These are phyloP conservation scores for Trichomonas gallinae DNA, from an alignment of 208 protist species.

Conservation along the genomic window DNA sequence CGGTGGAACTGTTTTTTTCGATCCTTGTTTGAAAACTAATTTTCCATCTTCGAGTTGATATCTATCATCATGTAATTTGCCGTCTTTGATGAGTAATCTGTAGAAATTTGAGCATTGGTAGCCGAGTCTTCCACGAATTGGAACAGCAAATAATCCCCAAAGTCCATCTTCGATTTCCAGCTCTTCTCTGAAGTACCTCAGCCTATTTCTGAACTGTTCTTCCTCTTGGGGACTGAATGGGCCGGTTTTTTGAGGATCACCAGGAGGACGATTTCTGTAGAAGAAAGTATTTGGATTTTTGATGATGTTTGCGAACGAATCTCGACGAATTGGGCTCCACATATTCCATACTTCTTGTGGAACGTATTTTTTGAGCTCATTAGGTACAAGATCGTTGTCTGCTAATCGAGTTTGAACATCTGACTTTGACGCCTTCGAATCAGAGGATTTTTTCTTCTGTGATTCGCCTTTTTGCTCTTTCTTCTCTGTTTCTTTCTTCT, in stretches of 20 bases:
- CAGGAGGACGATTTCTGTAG: not conserved
- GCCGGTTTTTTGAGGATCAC: constrained; percentile 11
- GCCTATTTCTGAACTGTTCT: not conserved
- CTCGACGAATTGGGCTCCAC: not conserved
- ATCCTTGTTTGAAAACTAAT: not conserved
- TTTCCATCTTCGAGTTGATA: not conserved
- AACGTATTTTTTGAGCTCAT: not conserved
- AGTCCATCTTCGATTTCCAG: not conserved
- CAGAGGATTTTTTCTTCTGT: not conserved
- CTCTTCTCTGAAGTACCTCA: not conserved
- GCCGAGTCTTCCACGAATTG: not conserved
- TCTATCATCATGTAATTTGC: not conserved
- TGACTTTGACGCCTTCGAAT: not conserved
- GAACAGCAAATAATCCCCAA: not conserved
- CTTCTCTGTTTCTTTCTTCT: not conserved
- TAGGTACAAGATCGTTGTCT: not conserved
- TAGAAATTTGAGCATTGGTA: constrained; percentile 19
- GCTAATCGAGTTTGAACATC: not conserved
- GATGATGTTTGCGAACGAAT: not conserved
- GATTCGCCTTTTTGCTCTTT: not conserved
- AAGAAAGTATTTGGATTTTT: constrained; percentile 21
- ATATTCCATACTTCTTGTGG: not conserved
- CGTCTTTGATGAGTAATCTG: not conserved
- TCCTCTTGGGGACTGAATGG: not conserved
- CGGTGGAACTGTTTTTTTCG: not conserved